These are phyloP conservation scores for Clitopilus hobsonii DNA, from an alignment of 768 basidiomycete genomes.

Conservation along the genomic window DNA sequence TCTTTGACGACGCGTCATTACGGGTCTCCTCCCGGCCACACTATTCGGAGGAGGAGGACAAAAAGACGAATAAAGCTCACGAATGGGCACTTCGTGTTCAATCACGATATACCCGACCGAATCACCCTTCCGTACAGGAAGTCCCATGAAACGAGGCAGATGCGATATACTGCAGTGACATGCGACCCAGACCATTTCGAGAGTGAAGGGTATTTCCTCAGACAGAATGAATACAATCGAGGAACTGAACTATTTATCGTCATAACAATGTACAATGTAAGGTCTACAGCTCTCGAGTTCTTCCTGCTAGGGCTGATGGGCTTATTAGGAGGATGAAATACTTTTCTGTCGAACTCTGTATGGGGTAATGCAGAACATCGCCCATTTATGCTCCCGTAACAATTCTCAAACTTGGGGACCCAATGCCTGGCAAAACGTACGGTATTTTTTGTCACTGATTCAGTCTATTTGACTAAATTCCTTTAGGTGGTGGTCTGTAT, in stretches of 20 bases:
- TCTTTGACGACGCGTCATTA: conserved; percentile 74
- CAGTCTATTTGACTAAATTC: background rate
- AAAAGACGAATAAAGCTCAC: conserved; percentile 85
- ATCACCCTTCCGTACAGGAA: conserved; percentile 70
- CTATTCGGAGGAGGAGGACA: conserved; percentile 64
- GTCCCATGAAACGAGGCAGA: conserved; percentile 67
- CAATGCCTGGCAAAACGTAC: conserved; percentile 93
- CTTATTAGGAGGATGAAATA: conserved; percentile 87
- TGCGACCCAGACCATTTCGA: conserved; percentile 94
- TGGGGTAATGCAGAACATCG: conserved; percentile 89
- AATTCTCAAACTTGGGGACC: conserved; percentile 94
- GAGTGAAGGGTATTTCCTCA: conserved; percentile 73
- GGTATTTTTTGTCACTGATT: background rate
- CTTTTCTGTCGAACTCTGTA: conserved; percentile 91
- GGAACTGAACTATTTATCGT: conserved; percentile 91
- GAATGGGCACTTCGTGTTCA: conserved; percentile 84
- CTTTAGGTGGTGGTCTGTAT: conserved; percentile 85
- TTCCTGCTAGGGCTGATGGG: no score
- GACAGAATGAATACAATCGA: conserved; percentile 76
- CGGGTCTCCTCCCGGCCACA: conserved; percentile 83
- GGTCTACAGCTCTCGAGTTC: conserved; percentile 3
- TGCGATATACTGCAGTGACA: conserved; percentile 84
- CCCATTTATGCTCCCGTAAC: conserved; percentile 78
- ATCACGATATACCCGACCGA: conserved; percentile 79
- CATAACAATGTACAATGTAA: conserved; percentile 94